These are phyloP conservation scores for Candolleomyces eurysporus DNA, from an alignment of 768 basidiomycete species.

Conservation along the genomic window DNA sequence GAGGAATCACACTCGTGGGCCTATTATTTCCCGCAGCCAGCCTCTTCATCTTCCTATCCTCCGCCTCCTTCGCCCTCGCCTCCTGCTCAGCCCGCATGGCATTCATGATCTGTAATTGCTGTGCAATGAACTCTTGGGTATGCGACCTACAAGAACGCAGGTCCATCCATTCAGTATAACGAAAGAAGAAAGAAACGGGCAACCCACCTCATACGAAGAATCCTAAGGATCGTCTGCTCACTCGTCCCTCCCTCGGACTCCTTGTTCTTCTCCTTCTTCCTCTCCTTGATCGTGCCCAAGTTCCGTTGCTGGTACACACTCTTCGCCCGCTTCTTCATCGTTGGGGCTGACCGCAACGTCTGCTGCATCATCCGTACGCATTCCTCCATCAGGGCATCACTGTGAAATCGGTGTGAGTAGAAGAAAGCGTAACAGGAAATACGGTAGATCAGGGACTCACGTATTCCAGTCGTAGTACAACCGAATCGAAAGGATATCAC, in stretches of 20 bases:
- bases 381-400: constrained; percentile 88
- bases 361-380: constrained; percentile 96
- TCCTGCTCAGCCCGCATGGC: constrained; percentile 85
- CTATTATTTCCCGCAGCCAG: constrained; percentile 25
- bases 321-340: constrained; percentile 87
- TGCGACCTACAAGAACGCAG: constrained; percentile 49
- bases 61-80: constrained; percentile 59
- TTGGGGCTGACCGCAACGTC: constrained; percentile 67
- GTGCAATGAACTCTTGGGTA: constrained; percentile 84
- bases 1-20: constrained; percentile 30
- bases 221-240: constrained; percentile 91
- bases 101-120: constrained; percentile 79
- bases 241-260: constrained; percentile 67
- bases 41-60: constrained; percentile 59
- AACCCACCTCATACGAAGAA: constrained; percentile 87
- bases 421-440: neutral
- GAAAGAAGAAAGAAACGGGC: neutral
- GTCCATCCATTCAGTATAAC: constrained; percentile 5
- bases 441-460: constrained; percentile 38
- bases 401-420: constrained; percentile 22
- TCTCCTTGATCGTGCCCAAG: constrained; percentile 91
- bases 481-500: constrained; percentile 85
- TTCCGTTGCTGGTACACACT: constrained; percentile 91
- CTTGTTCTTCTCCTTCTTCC: constrained; percentile 89
- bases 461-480: constrained; percentile 97